Conservation (phyloP, 2,329 filamentous ascomycete genomes). For the Thelonectria blattea region DNA sequence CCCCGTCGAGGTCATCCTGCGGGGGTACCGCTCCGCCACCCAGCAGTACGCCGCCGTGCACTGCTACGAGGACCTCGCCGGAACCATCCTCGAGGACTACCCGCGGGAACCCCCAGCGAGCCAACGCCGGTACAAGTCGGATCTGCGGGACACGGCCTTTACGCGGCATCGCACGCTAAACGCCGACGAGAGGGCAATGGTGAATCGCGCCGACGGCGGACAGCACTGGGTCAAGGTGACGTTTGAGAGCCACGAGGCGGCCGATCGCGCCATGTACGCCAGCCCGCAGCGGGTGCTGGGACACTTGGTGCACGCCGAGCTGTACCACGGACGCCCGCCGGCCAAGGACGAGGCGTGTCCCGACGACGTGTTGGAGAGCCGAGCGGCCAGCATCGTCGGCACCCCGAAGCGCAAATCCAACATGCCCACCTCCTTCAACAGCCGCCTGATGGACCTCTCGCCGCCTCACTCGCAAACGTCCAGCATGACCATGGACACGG, state of each 20-base stretch:
- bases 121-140: slow-evolving; percentile 72
- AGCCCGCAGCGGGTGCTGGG: slow-evolving; percentile 77
- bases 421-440: slow-evolving; percentile 45
- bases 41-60: slow-evolving; percentile 86
- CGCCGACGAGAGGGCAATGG: slow-evolving; percentile 75
- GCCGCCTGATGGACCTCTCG: slow-evolving; percentile 48
- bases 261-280: slow-evolving; percentile 70
- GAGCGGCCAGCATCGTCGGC: slow-evolving; percentile 44
- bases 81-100: slow-evolving; percentile 91
- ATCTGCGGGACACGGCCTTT: slow-evolving; percentile 75
- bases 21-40: slow-evolving; percentile 72
- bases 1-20: slow-evolving; percentile 79
- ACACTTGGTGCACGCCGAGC: slow-evolving; percentile 73
- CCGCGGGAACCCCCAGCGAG: slow-evolving; percentile 79
- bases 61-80: slow-evolving; percentile 86
- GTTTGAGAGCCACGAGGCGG: slow-evolving; percentile 75
- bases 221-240: slow-evolving; percentile 92
- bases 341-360: slow-evolving; percentile 68
- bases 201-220: slow-evolving; percentile 82
- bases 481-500: slow-evolving; percentile 64
- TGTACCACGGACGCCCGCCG: slow-evolving; percentile 70
- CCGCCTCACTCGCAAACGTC: slow-evolving; percentile 56
- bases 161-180: slow-evolving; percentile 70
- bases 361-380: slow-evolving; percentile 44
- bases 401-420: slow-evolving; percentile 40